phyloP scores from a whole-genome alignment of 805 yeast species.

The Cyberlindnera euphorbiiphila region DNA sequence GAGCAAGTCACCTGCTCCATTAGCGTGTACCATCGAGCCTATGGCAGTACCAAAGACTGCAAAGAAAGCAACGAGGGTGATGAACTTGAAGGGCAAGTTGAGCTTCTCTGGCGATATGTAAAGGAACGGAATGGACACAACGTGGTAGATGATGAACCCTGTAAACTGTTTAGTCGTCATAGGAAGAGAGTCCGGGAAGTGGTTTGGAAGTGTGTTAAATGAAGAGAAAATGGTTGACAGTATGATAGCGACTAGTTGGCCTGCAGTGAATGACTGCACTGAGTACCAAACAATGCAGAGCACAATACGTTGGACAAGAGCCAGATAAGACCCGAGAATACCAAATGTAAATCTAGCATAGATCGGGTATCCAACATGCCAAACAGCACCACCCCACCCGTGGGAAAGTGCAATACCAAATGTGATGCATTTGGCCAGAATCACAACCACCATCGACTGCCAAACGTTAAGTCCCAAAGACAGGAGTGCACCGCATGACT shows the following conservation, averaged over 20 bases:
- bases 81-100: conserved; percentile 27
- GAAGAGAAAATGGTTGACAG: conserved; percentile 36
- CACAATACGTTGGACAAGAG: conserved; percentile 41
- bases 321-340: conserved; percentile 40
- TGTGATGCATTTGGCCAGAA: conserved; percentile 39
- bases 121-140: conserved; percentile 30
- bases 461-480: conserved; percentile 41
- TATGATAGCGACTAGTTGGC: conserved; percentile 37
- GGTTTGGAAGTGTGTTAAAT: conserved; percentile 37
- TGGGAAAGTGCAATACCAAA: conserved; percentile 38
- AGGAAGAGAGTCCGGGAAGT: conserved; percentile 35
- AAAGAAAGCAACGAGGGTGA: conserved; percentile 30
- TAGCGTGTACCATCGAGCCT: conserved; percentile 29
- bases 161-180: conserved; percentile 41
- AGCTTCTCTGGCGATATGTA: conserved; percentile 33
- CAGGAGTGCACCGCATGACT: conserved; percentile 39
- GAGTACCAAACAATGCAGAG: conserved; percentile 45
- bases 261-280: conserved; percentile 45
- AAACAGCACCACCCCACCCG: conserved; percentile 45
- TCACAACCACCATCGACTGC: conserved; percentile 41
- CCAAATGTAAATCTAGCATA: conserved; percentile 44
- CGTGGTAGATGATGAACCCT: conserved; percentile 38
- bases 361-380: conserved; percentile 48
- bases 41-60: conserved; percentile 36
- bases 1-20: conserved; percentile 33